Percentiles rank a stretch among this genome's conserved stretches.
Evolutionary conservation across 257 asterid species (phyloP).

Genomic region (Sherardia arvensis): DNA sequence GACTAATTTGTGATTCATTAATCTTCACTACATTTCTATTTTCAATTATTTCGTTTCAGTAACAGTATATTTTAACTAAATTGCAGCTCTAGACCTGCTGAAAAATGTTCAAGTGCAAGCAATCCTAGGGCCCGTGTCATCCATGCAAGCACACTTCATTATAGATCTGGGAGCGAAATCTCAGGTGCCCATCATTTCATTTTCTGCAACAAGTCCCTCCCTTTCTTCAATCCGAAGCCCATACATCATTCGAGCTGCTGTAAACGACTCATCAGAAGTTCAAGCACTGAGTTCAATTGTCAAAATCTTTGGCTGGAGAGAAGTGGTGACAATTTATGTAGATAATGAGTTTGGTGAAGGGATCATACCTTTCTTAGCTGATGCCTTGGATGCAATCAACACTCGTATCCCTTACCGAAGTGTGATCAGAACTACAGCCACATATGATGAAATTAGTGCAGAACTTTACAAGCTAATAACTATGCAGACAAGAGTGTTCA

Average conservation of each 20-base stretch:
- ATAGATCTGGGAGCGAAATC: conserved; percentile 42
- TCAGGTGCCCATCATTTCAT: conserved; percentile 48
- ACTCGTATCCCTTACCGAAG: conserved; percentile 37
- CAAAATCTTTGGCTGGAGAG: conserved; percentile 40
- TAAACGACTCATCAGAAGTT: conserved; percentile 40
- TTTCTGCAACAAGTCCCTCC: conserved; percentile 50
- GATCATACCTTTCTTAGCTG: conserved; percentile 33
- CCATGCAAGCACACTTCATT: conserved; percentile 41
- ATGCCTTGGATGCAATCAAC: conserved; percentile 27
- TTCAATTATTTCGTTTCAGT: background rate
- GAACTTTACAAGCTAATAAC: conserved; percentile 42
- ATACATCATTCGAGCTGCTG: conserved; percentile 39
- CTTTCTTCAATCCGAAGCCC: conserved; percentile 26
- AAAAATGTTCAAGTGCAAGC: conserved; percentile 52
- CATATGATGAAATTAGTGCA: conserved; percentile 26
- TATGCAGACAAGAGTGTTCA: conserved; percentile 45
- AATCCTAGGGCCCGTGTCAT: conserved; percentile 48
- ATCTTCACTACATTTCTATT: background rate
- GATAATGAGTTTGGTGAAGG: conserved; percentile 49
- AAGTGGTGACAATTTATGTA: conserved; percentile 35
- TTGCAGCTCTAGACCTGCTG: conserved; percentile 47
- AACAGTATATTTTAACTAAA: background rate
- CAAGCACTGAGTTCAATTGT: conserved; percentile 30
- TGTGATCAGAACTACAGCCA: conserved; percentile 25
- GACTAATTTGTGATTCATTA: too few species aligned